phyloP scores from a whole-genome alignment of 1,284 basidiomycete species.

The Papiliotrema fonsecae region DNA sequence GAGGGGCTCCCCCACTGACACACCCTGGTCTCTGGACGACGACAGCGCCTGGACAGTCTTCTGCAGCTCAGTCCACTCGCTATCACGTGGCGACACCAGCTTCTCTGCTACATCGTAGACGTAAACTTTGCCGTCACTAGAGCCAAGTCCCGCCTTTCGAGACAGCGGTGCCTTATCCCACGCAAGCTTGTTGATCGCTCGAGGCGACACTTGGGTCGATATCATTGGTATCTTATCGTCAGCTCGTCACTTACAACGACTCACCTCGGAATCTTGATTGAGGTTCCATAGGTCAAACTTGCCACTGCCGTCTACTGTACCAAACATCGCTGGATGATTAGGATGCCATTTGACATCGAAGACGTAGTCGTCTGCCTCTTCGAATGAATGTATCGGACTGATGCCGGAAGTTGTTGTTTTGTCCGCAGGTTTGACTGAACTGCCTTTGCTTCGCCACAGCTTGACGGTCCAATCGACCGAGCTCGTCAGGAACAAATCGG shows the following conservation, averaged over 20 bases:
- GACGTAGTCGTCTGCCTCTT: constrained; percentile 97
- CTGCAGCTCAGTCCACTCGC: constrained; percentile 85
- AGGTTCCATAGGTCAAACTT: constrained; percentile 96
- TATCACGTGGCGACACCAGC: constrained; percentile 66
- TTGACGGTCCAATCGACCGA: constrained; percentile 96
- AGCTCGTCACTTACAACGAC: constrained; percentile 30
- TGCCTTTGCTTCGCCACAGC: constrained; percentile 70
- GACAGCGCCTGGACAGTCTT: constrained; percentile 56
- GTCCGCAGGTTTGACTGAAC: constrained; percentile 48
- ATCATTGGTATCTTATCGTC: constrained; percentile 35
- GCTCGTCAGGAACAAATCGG: constrained; percentile 85
- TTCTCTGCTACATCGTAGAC: constrained; percentile 93
- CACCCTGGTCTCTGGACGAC: constrained; percentile 5
- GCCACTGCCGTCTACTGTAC: constrained; percentile 86
- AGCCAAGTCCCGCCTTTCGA: constrained; percentile 77
- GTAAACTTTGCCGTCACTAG: constrained; percentile 86
- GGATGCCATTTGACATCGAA: constrained; percentile 99
- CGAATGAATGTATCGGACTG: constrained; percentile 79
- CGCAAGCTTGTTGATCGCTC: constrained; percentile 88
- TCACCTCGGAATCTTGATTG: constrained; percentile 86
- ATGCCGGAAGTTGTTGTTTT: constrained; percentile 47
- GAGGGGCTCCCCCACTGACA: not conserved
- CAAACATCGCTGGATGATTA: constrained; percentile 87
- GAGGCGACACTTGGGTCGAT: constrained; percentile 52
- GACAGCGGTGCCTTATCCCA: constrained; percentile 82